Evolutionary conservation across 2,329 filamentous ascomycete genomes (phyloP), one percentile per base, ranked within the genome.

Genomic region (Aspergillus awamori): DNA sequence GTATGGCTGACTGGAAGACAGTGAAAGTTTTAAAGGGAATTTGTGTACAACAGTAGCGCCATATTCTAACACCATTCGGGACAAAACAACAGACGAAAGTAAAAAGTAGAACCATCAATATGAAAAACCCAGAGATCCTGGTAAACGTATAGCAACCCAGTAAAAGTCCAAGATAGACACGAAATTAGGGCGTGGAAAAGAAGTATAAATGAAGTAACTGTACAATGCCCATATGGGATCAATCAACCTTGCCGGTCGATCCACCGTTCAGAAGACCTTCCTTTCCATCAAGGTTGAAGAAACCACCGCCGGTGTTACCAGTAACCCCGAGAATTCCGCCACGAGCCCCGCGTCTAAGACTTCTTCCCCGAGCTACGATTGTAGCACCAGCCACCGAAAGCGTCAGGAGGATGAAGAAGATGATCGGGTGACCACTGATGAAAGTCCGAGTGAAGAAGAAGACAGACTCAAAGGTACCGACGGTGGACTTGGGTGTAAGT

Each of bases 241-340:
- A 82, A 71, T 82, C 80, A 51, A 80, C 80, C 68, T 82, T 82
- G 55, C 79, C 80, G 22, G 77, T 77, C 26, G 72, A 70, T 45
- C 73, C 75, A 54, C 76, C 76, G 59, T 76, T 78, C 67, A 82
- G 67, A 41, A 81, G 62, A 28, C 80, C 78, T 64, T 82, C 80
- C 69, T 82, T 82, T 38, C 78, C 79, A 67, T 82, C 80, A 24
- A 82, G 71, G 60, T 79, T 76, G 70, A 82, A 80, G 67, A 82
- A 81, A 11, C 80, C 80, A 56, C 72, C 73, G 39, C 72, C 68
- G 57, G 64, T 72, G 58, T 71, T 70, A 58, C 65, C 65, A 53
- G 68, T 62, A 54, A 75, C 74, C 39, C 75, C 75, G 45, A 79
- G 69, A 38, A 77, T 74, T 13, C 75, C 76, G 24, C 74, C 74